phyloP scores from a whole-genome alignment of 1,284 basidiomycete species.

The Gymnopus androsaceus region DNA sequence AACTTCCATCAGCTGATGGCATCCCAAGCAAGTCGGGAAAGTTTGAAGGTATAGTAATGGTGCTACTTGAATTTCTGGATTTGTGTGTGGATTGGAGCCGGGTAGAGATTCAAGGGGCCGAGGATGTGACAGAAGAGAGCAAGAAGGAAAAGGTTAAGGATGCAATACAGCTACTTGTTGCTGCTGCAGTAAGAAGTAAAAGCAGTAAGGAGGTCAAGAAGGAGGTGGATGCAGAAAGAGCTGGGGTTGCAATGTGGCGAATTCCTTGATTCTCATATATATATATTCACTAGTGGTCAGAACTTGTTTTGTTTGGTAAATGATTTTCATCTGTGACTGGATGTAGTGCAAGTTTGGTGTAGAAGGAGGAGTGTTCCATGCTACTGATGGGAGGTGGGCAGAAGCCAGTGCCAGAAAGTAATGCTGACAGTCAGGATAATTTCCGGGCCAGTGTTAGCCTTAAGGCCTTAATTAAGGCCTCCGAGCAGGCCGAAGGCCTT shows the following conservation, averaged over 20 bases:
- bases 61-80: conserved; percentile 59
- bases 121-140: conserved; percentile 21
- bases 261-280: conserved; percentile 43
- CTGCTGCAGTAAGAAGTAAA: conserved; percentile 54
- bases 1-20: conserved; percentile 40
- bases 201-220: conserved; percentile 57
- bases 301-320: too few species aligned
- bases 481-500: too few species aligned
- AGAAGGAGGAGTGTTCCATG: too few species aligned
- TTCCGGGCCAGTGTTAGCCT: too few species aligned
- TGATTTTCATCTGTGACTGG: too few species aligned
- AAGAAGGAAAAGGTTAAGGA: conserved; percentile 31
- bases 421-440: too few species aligned
- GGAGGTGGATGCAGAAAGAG: conserved; percentile 56
- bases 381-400: too few species aligned
- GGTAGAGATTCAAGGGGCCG: conserved; percentile 32
- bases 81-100: conserved; percentile 65
- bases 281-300: too few species aligned
- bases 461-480: too few species aligned
- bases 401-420: too few species aligned
- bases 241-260: conserved; percentile 64
- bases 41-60: conserved; percentile 55
- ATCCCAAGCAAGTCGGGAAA: conserved; percentile 35
- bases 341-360: too few species aligned
- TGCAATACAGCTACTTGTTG: conserved; percentile 52